Percentiles rank a stretch among this genome's conserved stretches.
phyloP scores from a whole-genome alignment of 2,329 filamentous ascomycete genomes.

The Fusarium succisae region DNA sequence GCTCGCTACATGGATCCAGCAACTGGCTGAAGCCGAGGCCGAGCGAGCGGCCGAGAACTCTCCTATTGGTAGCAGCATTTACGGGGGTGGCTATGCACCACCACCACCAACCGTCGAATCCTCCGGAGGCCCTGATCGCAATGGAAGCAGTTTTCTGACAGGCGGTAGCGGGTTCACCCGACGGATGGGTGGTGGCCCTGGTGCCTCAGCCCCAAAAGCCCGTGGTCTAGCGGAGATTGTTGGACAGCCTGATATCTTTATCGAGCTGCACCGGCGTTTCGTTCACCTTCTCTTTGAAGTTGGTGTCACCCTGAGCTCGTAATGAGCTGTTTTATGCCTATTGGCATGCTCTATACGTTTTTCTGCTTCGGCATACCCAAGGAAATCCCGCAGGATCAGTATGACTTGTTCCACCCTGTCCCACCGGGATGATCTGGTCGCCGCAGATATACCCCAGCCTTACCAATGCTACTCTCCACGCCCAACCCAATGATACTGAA shows the following conservation, averaged over 20 bases:
- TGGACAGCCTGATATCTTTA: slow-evolving; percentile 73
- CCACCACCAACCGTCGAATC: slow-evolving; percentile 44
- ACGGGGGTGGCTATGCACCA: slow-evolving; percentile 47
- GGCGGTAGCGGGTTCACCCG: slow-evolving; percentile 66
- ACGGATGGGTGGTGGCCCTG: slow-evolving; percentile 66
- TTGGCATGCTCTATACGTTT: slow-evolving; percentile 43
- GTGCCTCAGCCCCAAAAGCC: slow-evolving; percentile 65
- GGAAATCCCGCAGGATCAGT: neutral
- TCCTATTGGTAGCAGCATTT: slow-evolving; percentile 52
- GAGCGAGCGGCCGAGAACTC: slow-evolving; percentile 61
- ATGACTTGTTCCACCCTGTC: neutral
- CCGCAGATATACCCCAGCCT: slow-evolving; percentile 25
- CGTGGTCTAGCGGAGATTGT: slow-evolving; percentile 72
- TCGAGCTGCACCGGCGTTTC: slow-evolving; percentile 71
- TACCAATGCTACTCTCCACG: slow-evolving; percentile 14
- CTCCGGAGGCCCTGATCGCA: slow-evolving; percentile 49
- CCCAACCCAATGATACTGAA: slow-evolving; percentile 3
- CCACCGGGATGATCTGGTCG: slow-evolving; percentile 9
- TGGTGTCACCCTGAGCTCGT: slow-evolving; percentile 63
- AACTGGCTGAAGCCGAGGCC: slow-evolving; percentile 70
- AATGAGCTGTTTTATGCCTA: slow-evolving; percentile 39
- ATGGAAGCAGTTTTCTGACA: slow-evolving; percentile 65
- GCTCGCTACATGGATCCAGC: slow-evolving; percentile 72
- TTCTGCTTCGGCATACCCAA: slow-evolving; percentile 25
- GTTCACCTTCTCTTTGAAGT: slow-evolving; percentile 70